Percentiles rank a stretch among this genome's conserved stretches.
Conservation (phyloP, 2,329 filamentous ascomycete species). For the Ceratocystiopsis sp. region DNA sequence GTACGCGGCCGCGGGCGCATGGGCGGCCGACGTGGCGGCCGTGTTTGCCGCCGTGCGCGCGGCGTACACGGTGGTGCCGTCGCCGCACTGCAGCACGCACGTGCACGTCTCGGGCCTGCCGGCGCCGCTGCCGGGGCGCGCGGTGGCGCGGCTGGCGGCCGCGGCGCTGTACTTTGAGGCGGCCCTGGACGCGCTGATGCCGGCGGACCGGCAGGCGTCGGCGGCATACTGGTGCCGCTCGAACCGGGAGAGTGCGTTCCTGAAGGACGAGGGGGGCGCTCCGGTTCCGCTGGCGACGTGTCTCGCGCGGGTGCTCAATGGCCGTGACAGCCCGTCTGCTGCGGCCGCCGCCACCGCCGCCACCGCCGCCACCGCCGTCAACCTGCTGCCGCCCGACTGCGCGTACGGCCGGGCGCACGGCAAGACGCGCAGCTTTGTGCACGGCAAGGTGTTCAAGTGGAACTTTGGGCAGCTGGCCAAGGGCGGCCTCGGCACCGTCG, state of each 20-base stretch:
- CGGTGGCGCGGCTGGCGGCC: conserved; percentile 14
- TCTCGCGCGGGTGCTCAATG: conserved; percentile 10
- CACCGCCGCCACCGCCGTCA: conserved; percentile 13
- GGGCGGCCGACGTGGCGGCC: conserved; percentile 14
- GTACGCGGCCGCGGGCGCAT: conserved; percentile 13
- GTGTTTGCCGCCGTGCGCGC: conserved; percentile 16
- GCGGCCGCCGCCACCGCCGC: conserved; percentile 11
- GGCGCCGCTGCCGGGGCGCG: conserved; percentile 12
- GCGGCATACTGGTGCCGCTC: conserved; percentile 20
- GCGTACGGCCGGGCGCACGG: conserved; percentile 16
- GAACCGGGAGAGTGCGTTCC: conserved; percentile 14
- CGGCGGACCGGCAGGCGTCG: conserved; percentile 10
- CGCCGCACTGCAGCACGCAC: conserved; percentile 20
- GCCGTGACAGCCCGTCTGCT: no score
- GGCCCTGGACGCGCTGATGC: conserved; percentile 18
- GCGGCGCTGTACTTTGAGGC: conserved; percentile 18
- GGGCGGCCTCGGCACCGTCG: conserved; percentile 15
- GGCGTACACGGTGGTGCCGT: conserved; percentile 12
- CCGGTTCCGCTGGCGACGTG: conserved; percentile 7
- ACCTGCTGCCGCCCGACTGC: conserved; percentile 15
- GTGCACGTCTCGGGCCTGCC: conserved; percentile 18
- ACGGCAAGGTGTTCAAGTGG: conserved; percentile 24
- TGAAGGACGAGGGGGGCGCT: conserved; percentile 5
- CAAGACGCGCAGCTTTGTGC: conserved; percentile 17
- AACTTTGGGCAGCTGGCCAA: conserved; percentile 14